Base-by-base conservation (phyloP, 352 stramenopile genomes). In the Chrysophaeum taylorii region DNA sequence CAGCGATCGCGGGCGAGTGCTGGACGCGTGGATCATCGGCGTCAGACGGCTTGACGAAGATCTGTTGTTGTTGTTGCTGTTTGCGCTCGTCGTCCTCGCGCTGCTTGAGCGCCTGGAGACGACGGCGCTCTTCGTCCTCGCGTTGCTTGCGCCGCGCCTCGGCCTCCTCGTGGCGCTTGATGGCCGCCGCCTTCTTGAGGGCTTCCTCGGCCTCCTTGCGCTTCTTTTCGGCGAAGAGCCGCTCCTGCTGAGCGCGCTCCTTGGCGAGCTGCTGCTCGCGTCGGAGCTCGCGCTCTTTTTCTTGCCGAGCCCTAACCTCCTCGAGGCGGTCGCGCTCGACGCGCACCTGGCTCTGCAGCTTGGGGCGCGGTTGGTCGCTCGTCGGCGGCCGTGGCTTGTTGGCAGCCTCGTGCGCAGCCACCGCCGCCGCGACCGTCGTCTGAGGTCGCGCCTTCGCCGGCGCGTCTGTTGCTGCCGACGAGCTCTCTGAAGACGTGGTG, bases 81-180 rank as follows among this genome's bases (percentile, higher is more conserved):
- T n/a, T n/a, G n/a, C n/a, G n/a, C n/a, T n/a, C n/a, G n/a, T n/a
- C n/a, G n/a, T n/a, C n/a, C 45, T 12, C 45, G 12, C 18, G 12
- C 45, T 12, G 18, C 18, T 5, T 5, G 9, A 57, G 9, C 45
- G 45, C 45, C 18, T 12, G 12, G 45, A 57, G 18, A 12, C 45
- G 45, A 12, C 45, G 45, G 31, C 9, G 9, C 23, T 57, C 45
- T 12, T 18, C 45, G 7, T 57, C 45, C 9, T 57, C 45, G 45
- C 7, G 12, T 25, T 57, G 18, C 9, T 27, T 12, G n/a, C 45
- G 45, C 45, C 45, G 45, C 23, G 7, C 31, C 9, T 57, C 45
- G 45, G 45, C 45, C 45, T 57, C 45, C 45, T 57, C 45, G 45
- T 25, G 45, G 18, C 45, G 45, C 45, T 57, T 57, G 45, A 57